Evolutionary conservation across 2,329 filamentous ascomycete species (phyloP), one percentile per base, ranked within the genome.

Genomic region (Cladorrhinum sp.): DNA sequence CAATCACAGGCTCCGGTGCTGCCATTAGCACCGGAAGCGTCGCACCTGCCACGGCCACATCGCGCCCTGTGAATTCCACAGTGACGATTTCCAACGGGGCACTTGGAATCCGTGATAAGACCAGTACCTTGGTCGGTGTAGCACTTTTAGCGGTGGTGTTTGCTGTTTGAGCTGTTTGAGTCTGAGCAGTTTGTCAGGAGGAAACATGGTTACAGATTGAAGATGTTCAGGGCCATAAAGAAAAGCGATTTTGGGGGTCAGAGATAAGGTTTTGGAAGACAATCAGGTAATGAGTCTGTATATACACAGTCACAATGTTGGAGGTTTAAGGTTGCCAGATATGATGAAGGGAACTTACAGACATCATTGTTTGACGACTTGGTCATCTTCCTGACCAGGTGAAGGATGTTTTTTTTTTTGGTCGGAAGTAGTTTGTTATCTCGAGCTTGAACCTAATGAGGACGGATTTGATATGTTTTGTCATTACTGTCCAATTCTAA

Each of bases 81-180:
- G 45, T 32, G 45, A 58, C 61, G n/a, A 55, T 48, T 22, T 54
- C 51, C 53, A 68, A 58, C 61, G 69, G 65, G 38, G 68, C 64
- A 36, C 50, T 38, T 3, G 58, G 57, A 45, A 53, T 64, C 24
- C 65, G 68, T 16, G 68, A 68, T 57, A 72, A 70, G n/a, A 60
- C 72, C 25, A 67, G 64, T 6, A 72, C 68, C 57, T 72, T 70
- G n/a, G 58, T 73, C 24, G 68, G 65, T 3, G 73, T 68, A 23
- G 69, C 68, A 27, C 66, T 74, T 53, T 66, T 66, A 25, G 72
- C 69, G 32, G 62, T 71, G 48, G 66, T 74, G 64, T 67, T 63
- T 13, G 72, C 69, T 22, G 68, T 75, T 41, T 67, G 74, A 53
- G 67, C 69, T 53, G 61, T 74, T 59, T 75, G 70, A 72, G 50